phyloP scores from a whole-genome alignment of 2,329 filamentous ascomycete genomes.

The Stemphylium lycopersici region DNA sequence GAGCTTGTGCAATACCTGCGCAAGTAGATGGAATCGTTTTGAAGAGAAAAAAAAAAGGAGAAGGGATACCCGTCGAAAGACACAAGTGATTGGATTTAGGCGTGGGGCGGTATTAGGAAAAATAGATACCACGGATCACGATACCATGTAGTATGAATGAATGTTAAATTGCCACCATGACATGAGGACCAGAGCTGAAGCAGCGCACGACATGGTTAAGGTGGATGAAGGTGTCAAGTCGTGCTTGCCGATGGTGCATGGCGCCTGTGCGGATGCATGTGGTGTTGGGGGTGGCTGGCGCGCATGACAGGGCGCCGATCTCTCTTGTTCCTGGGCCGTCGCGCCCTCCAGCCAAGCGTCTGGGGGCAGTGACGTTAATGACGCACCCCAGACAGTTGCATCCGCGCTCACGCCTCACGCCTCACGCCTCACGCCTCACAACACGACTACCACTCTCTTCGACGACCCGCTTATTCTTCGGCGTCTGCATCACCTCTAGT shows the following conservation, averaged over 20 bases:
- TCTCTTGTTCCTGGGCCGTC: slow-evolving; percentile 22
- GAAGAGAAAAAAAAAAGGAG: slow-evolving; percentile 14
- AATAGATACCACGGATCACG: slow-evolving; percentile 31
- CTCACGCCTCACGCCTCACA: slow-evolving; percentile 13
- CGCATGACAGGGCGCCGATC: slow-evolving; percentile 19
- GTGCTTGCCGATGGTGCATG: not conserved
- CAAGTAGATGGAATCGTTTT: slow-evolving; percentile 38
- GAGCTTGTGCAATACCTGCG: slow-evolving; percentile 64
- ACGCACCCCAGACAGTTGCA: slow-evolving; percentile 17
- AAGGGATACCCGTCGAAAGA: slow-evolving; percentile 37
- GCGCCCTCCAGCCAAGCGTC: slow-evolving; percentile 14
- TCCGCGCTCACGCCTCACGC: slow-evolving; percentile 16
- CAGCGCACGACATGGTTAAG: not conserved
- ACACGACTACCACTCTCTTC: slow-evolving; percentile 4
- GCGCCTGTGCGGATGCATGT: not conserved
- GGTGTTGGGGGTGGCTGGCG: slow-evolving; percentile 3
- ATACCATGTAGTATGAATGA: slow-evolving; percentile 27
- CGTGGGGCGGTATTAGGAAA: slow-evolving; percentile 12
- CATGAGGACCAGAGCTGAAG: not conserved
- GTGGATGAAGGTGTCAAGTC: not conserved
- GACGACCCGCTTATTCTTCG: not conserved
- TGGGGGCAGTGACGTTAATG: slow-evolving; percentile 25
- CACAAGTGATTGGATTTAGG: slow-evolving; percentile 25
- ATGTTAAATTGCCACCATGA: slow-evolving; percentile 10
- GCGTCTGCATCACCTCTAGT: not conserved